Evolutionary conservation across 2,329 filamentous ascomycete species (phyloP), one percentile per base, ranked within the genome.

Genomic region (Truncatella angustata): DNA sequence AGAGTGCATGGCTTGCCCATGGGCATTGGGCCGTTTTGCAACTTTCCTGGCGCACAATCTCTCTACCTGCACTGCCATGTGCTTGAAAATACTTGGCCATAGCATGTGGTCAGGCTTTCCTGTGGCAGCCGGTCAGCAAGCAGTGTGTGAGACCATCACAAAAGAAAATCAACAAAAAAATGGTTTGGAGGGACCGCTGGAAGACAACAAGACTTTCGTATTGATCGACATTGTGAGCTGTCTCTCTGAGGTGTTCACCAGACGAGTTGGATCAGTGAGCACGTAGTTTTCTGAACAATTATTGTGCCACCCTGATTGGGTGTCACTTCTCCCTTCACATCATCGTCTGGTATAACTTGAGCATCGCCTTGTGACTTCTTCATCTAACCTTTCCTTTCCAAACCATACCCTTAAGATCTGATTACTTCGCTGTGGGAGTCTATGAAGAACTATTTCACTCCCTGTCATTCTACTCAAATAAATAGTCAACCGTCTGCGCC

Each of bases 161-260:
- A 36, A 50, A 50, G 54, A 51, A 49, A 46, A 51, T 55, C 52
- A 42, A 56, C 53, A 51, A 59, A 60, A 62, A 62, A 59, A 53
- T 20, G 50, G 58, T 61, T 61, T 54, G 56, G 36, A 50, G 56
- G 63, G 54, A 53, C 60, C 55, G 53, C 62, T 65, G 53, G 61
- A 60, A 57, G 51, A 40, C 59, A 61, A 50, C 53, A 58, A 55
- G 51, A 52, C 60, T 60, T 54, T 59, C 55, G 53, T 53, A 66
- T 59, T 61, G 53, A 58, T 56, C 23, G 47, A 36, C 51, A 51
- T 45, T 44, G 4, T 44, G 40, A 23, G 24, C 40, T 44, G 40
- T 44, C 42, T 30, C 35, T 16, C 9, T 42, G 50, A 44, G 40
- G 40, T 44, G 40, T 44, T 28, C 40, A 44, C 28, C 40, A 44